These are phyloP conservation scores for Bruguiera hainesii DNA, from an alignment of 441 rosid genomes.

Conservation along the genomic window DNA sequence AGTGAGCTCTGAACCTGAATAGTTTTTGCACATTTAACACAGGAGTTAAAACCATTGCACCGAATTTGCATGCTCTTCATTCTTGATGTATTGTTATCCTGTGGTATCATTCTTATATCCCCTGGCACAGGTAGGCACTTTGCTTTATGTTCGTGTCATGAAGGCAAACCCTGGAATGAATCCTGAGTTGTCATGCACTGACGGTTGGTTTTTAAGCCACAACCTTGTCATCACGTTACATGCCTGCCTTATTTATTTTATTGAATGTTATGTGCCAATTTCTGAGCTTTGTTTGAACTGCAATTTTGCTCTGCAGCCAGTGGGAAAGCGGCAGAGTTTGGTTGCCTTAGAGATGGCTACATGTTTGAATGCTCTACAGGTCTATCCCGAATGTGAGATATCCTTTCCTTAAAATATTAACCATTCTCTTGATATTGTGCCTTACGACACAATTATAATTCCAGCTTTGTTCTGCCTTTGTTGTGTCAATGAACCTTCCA, in stretches of 20 bases:
- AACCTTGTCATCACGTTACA: constrained; percentile 7
- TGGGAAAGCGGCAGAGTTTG: constrained; percentile 86
- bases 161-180: constrained; percentile 82
- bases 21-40: too few species aligned
- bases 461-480: not conserved
- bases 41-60: not conserved
- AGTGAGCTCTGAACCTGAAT: not conserved
- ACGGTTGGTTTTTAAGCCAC: constrained; percentile 42
- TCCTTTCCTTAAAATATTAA: not conserved
- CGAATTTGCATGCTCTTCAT: not conserved
- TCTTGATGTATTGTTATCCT: not conserved
- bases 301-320: constrained; percentile 40
- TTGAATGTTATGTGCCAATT: not conserved
- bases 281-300: constrained; percentile 10
- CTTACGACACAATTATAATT: not conserved
- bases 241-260: constrained; percentile 1
- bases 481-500: not conserved
- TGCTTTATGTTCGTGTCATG: constrained; percentile 72
- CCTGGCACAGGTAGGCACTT: constrained; percentile 61
- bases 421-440: not conserved
- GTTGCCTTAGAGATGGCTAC: constrained; percentile 74
- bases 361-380: constrained; percentile 89
- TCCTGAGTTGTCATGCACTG: constrained; percentile 48
- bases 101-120: not conserved
- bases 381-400: constrained; percentile 71